Percentiles rank a stretch among this genome's conserved stretches.
phyloP scores from a whole-genome alignment of 2,329 filamentous ascomycete species.

The Zasmidium cellare region DNA sequence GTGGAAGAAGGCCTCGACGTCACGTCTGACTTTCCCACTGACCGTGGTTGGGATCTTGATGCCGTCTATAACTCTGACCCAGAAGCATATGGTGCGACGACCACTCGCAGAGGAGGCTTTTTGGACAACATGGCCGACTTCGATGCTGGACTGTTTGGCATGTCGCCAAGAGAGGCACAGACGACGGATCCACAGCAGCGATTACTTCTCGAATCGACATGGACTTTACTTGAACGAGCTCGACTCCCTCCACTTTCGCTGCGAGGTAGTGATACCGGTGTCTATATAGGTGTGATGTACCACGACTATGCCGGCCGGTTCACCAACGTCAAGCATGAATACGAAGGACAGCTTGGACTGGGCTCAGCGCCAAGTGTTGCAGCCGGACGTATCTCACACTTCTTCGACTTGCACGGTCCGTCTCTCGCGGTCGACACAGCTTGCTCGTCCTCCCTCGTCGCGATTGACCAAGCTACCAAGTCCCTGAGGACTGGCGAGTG shows the following conservation, averaged over 20 bases:
- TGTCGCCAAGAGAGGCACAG: conserved; percentile 18
- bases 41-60: conserved; percentile 21
- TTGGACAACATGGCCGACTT: conserved; percentile 18
- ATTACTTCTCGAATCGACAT: conserved; percentile 17
- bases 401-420: conserved; percentile 46
- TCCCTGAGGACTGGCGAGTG: conserved; percentile 30
- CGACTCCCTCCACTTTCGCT: conserved; percentile 25
- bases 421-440: conserved; percentile 49
- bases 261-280: conserved; percentile 29
- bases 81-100: not conserved
- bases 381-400: conserved; percentile 37
- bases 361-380: conserved; percentile 27
- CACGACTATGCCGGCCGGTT: conserved; percentile 44
- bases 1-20: conserved; percentile 10
- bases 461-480: conserved; percentile 35
- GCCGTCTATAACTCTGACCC: conserved; percentile 3
- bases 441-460: conserved; percentile 45
- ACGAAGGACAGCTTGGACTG: conserved; percentile 27
- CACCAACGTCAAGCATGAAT: conserved; percentile 37
- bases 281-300: conserved; percentile 39
- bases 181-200: conserved; percentile 27
- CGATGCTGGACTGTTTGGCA: conserved; percentile 22
- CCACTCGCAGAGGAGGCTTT: not conserved
- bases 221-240: conserved; percentile 16
- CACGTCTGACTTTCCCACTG: conserved; percentile 13